Evolutionary conservation across 2,329 filamentous ascomycete species (phyloP), one percentile per base, ranked within the genome.

Genomic region (Thelonectria rubi): DNA sequence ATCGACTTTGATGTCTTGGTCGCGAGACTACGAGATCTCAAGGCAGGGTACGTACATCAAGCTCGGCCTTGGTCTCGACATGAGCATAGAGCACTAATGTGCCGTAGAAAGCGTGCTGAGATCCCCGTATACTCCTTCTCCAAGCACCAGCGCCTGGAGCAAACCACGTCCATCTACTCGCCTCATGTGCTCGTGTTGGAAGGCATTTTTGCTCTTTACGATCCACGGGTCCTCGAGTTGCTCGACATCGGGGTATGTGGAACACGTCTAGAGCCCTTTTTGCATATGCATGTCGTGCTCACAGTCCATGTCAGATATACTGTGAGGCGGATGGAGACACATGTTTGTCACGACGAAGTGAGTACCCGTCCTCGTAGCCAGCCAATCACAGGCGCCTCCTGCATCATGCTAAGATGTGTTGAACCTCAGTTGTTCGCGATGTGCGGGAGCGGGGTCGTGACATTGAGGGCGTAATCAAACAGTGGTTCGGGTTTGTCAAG

Each of bases 401-500:
- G 53, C 18, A 45, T 6, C 4, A 42, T 49, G 39, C 64, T 65
- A 51, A 56, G 17, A 43, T 32, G 68, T 55, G 68, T 37, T 4
- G 39, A 20, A 37, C n/a, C 14, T 1, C 64, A 93, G 91, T 96
- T 68, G 81, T 93, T 39, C 91, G 95, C 72, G 95, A 99, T 78
- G 92, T 98, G 20, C 88, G 88, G 70, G 92, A 97, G 71, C 88
- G 95, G 72, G 94, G 92, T 3, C 87, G 95, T 73, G 94, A 97
- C 72, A 91, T 98, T 58, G 91, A 97, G 74, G 95, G 95, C 42
- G 94, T 94, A 72, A 94, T 99, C 76, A 98, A 98, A 78, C 95
- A 99, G 76, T 99, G 95, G 95, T 97, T 98, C 75, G 82, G 81
- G 11, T 99, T 91, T 74, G 95, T 99, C 45, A 99, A 99, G 78